Evolutionary conservation across 257 asterid genomes (phyloP).

Genomic region (Plantago ovata): DNA sequence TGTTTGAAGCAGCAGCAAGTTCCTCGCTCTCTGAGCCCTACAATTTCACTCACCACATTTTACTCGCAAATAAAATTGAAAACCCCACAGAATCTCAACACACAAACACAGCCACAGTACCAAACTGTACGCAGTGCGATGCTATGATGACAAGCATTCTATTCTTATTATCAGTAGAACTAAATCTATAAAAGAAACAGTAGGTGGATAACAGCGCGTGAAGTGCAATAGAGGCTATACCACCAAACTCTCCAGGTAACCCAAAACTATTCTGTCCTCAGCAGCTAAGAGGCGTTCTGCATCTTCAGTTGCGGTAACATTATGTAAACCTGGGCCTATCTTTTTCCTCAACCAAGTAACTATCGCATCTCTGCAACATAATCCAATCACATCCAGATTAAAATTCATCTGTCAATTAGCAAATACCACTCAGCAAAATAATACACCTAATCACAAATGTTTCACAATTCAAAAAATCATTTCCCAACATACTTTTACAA

Average conservation of each 20-base stretch:
- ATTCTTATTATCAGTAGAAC: too few relatives aligned
- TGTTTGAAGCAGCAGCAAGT: conserved; percentile 73
- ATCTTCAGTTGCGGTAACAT: conserved; percentile 60
- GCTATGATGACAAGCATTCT: too few relatives aligned
- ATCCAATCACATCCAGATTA: conserved; percentile 1
- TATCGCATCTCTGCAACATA: conserved; percentile 66
- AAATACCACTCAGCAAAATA: neutral
- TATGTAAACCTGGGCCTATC: conserved; percentile 60
- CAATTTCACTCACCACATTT: conserved; percentile 11
- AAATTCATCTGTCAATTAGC: neutral
- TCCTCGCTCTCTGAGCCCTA: conserved; percentile 75
- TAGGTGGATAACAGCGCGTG: neutral
- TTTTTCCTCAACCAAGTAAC: conserved; percentile 88
- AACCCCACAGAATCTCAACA: neutral
- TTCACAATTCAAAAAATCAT: too few relatives aligned
- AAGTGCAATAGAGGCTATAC: conserved; percentile 34
- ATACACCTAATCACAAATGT: too few relatives aligned
- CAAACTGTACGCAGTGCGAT: too few relatives aligned
- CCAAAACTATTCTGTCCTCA: conserved; percentile 63
- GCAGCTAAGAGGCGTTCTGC: conserved; percentile 67
- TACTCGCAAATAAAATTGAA: neutral
- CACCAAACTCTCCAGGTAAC: conserved; percentile 67
- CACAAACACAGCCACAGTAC: too few relatives aligned
- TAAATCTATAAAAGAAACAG: too few relatives aligned
- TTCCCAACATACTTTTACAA: too few relatives aligned